Evolutionary conservation across 2,329 filamentous ascomycete species (phyloP).

Genomic region (Aspergillus awamori): DNA sequence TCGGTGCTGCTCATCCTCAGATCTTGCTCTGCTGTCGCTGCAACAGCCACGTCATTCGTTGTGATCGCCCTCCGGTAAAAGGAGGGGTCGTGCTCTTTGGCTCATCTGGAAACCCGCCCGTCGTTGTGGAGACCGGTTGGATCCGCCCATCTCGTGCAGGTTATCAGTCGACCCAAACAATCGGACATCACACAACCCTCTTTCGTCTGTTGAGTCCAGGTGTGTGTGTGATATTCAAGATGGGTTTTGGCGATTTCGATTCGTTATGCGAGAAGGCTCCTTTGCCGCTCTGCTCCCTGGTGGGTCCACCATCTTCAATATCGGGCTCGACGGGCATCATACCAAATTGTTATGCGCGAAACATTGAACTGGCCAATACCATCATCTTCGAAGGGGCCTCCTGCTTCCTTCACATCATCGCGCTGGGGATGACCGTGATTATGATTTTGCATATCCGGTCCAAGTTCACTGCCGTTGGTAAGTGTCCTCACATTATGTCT

Average conservation of each 20-base stretch:
- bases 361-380: conserved; percentile 95
- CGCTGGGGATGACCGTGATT: conserved; percentile 87
- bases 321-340: conserved; percentile 78
- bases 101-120: conserved; percentile 26
- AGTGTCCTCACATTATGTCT: conserved; percentile 33
- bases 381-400: conserved; percentile 96
- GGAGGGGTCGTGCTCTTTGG: conserved; percentile 14
- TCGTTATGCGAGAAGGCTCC: conserved; percentile 82
- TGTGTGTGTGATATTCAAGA: background rate
- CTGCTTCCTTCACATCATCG: conserved; percentile 87
- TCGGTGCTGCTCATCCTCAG: background rate
- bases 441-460: conserved; percentile 97
- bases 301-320: conserved; percentile 67
- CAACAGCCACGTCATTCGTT: conserved; percentile 4
- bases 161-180: conserved; percentile 25
- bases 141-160: conserved; percentile 25
- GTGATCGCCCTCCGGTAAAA: conserved; percentile 1
- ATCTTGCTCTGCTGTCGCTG: background rate
- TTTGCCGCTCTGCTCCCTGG: conserved; percentile 81
- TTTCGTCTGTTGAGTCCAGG: background rate
- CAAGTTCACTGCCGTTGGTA: conserved; percentile 97
- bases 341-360: conserved; percentile 87
- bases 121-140: conserved; percentile 38
- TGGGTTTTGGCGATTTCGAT: conserved; percentile 91
- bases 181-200: conserved; percentile 14